Percentiles rank a stretch among this genome's conserved stretches.
Conservation (phyloP, 129 eudicot species). For the Gnaphalium uliginosum region DNA sequence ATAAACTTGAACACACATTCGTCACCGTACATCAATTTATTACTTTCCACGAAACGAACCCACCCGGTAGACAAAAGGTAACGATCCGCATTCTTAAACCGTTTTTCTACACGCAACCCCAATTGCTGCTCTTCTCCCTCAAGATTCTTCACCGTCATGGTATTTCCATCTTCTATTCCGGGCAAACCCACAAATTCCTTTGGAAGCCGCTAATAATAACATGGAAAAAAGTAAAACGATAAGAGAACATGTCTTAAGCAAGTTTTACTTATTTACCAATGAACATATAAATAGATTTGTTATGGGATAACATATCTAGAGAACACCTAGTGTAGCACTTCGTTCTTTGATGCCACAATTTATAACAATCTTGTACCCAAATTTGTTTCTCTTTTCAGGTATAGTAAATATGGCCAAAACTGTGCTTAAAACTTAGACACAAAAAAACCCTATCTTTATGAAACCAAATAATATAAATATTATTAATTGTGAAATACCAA, state of each 20-base stretch:
- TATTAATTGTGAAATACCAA: no score
- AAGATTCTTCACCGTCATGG: constrained; percentile 18
- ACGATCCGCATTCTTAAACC: not conserved
- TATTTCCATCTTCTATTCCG: not conserved
- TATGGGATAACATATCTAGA: no score
- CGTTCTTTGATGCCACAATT: no score
- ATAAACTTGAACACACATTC: constrained; percentile 23
- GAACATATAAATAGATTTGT: no score
- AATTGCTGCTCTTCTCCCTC: constrained; percentile 18
- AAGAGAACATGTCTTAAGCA: not conserved
- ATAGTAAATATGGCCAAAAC: no score
- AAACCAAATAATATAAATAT: no score
- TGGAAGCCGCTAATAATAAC: constrained; percentile 9
- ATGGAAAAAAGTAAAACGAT: not conserved
- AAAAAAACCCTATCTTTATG: no score
- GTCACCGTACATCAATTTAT: constrained; percentile 17
- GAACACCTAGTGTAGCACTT: no score
- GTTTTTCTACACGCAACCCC: not conserved
- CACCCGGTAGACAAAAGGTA: constrained; percentile 14
- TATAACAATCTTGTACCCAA: no score
- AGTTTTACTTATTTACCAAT: no score
- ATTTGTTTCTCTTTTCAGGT: no score
- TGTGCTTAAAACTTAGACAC: no score
- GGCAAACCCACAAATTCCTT: not conserved
- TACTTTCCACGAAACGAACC: not conserved